Conservation (phyloP, 2,329 filamentous ascomycete species). For the Neophaeococcomyces aloes region DNA sequence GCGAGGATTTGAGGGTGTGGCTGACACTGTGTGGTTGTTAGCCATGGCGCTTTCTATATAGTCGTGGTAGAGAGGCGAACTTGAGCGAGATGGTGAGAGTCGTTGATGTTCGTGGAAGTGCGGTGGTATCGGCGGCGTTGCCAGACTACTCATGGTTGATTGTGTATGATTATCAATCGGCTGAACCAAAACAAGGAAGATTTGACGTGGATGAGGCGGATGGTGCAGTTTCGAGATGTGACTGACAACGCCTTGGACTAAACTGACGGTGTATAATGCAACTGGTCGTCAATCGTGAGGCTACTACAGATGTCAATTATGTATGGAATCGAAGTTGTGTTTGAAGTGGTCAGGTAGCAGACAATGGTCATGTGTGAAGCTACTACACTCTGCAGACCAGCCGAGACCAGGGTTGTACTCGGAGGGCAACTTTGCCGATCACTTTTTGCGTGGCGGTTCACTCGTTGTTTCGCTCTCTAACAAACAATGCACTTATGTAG, state of each 20-base stretch:
- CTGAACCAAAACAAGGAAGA: neutral
- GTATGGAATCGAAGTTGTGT: conserved; percentile 7
- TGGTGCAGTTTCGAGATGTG: neutral
- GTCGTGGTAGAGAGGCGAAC: conserved; percentile 32
- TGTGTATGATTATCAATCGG: conserved; percentile 10
- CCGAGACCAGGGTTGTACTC: too few species aligned
- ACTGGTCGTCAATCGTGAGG: conserved; percentile 3
- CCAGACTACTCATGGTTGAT: conserved; percentile 50
- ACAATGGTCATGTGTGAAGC: too few species aligned
- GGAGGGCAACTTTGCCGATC: too few species aligned
- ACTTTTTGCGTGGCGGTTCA: too few species aligned
- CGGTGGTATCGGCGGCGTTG: conserved; percentile 49
- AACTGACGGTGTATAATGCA: neutral
- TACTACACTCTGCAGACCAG: too few species aligned
- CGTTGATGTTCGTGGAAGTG: conserved; percentile 52
- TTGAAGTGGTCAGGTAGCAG: conserved; percentile 3
- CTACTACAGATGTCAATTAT: neutral
- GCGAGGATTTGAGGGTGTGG: conserved; percentile 36
- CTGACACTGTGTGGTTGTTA: conserved; percentile 21
- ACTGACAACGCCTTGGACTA: too few species aligned
- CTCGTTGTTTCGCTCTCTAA: too few species aligned
- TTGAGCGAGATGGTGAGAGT: conserved; percentile 49
- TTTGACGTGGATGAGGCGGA: neutral
- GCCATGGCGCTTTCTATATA: conserved; percentile 1
- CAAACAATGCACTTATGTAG: too few species aligned